A percentile compares a stretch with the other conserved stretches of the same genome.
Evolutionary conservation across 441 rosid genomes (phyloP).

Genomic region (Lepidium campestre): DNA sequence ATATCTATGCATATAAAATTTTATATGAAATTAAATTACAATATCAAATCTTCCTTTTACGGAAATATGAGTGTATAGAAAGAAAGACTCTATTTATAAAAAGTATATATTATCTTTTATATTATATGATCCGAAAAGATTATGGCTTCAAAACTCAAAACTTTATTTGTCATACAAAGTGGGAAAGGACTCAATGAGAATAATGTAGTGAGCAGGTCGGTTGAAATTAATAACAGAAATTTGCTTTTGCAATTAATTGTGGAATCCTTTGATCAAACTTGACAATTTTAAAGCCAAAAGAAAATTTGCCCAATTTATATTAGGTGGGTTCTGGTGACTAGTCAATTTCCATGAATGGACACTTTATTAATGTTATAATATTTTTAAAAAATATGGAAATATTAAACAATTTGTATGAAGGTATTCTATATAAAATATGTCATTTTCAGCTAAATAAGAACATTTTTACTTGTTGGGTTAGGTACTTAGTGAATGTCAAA

Average conservation of each 20-base stretch:
- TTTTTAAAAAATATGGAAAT: not conserved
- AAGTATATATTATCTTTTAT: not conserved
- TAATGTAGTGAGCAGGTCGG: not conserved
- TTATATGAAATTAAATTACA: not conserved
- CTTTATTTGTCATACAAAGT: not conserved
- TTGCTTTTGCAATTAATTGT: not conserved
- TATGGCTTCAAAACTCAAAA: not conserved
- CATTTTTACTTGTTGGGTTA: conserved; percentile 15
- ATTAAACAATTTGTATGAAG: not conserved
- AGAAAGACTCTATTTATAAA: not conserved
- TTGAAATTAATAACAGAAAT: conserved; percentile 2
- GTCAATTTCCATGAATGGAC: conserved; percentile 21
- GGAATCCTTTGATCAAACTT: conserved; percentile 6
- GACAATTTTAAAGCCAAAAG: conserved; percentile 16
- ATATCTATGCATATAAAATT: not conserved
- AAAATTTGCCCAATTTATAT: conserved; percentile 13
- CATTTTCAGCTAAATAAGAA: not conserved
- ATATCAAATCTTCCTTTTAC: not conserved
- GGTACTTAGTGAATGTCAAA: not conserved
- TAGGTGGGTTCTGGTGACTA: conserved; percentile 27
- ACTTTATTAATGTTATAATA: conserved; percentile 9
- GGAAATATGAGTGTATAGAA: not conserved
- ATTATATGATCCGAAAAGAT: not conserved
- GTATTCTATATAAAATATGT: not conserved
- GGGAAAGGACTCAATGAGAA: not conserved